Conservation (phyloP, 371 early-diverging fungal species). For the Rhizomucor pusillus region DNA sequence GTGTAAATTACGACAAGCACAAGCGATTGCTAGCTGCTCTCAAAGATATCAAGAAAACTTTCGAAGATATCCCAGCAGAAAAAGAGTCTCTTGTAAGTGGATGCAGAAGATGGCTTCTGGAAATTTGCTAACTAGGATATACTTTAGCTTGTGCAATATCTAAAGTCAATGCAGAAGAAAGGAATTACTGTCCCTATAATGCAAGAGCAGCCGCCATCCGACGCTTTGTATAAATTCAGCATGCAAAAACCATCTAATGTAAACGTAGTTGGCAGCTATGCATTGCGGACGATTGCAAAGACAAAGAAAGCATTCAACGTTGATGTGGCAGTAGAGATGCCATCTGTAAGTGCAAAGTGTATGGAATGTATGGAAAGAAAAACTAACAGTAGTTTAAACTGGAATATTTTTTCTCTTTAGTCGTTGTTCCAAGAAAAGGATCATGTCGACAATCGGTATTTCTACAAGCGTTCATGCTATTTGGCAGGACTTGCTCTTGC, state of each 20-base stretch:
- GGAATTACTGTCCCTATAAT: slow-evolving; percentile 73
- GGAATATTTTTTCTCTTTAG: slow-evolving; percentile 19
- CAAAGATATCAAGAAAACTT: slow-evolving; percentile 58
- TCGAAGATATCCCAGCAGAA: slow-evolving; percentile 49
- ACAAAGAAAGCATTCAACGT: slow-evolving; percentile 67
- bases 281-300: slow-evolving; percentile 74
- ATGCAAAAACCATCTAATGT: slow-evolving; percentile 75
- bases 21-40: slow-evolving; percentile 75
- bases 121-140: too few species aligned
- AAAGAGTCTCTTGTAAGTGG: slow-evolving; percentile 48
- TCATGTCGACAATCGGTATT: slow-evolving; percentile 90
- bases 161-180: slow-evolving; percentile 51
- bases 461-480: slow-evolving; percentile 93
- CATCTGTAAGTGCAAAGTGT: slow-evolving; percentile 45
- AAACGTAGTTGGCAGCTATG: slow-evolving; percentile 88
- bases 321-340: slow-evolving; percentile 94
- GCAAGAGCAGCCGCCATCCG: slow-evolving; percentile 63
- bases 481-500: slow-evolving; percentile 65
- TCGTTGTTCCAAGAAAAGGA: slow-evolving; percentile 89
- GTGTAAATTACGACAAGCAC: slow-evolving; percentile 61
- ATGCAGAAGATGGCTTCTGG: neutral
- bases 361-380: neutral
- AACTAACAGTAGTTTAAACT: neutral
- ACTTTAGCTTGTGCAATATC: neutral
- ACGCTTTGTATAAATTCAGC: slow-evolving; percentile 71